Evolutionary conservation across 495 filamentous ascomycete genomes (phyloP), one percentile per base, ranked within the genome.

Genomic region (Penicillium pancosmium): DNA sequence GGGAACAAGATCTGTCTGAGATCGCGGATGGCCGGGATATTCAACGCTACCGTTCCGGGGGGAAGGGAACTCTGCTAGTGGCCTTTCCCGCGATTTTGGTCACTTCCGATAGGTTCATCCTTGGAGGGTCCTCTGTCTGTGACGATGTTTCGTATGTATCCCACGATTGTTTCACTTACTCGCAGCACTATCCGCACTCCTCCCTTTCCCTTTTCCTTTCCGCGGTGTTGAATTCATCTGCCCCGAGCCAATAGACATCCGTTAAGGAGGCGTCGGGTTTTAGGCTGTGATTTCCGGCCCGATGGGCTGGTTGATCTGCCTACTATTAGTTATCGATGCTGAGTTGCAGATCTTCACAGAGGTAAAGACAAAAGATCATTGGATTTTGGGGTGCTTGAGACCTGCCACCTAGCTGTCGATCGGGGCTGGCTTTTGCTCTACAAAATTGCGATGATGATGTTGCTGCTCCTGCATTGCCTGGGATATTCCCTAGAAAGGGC

Each of bases 101-200:
- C 41, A 4, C 5, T 11, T 48, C 46, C 46, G 46, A 48, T 48
- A 48, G 46, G 46, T 48, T 44, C 27, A 9, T 31, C 8, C 8
- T 31, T 31, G 8, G 27, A 23, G 23, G 23, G 6, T 31, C 46
- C 19, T 7, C 21, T 23, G 18, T 25, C 46, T 48, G 23, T 19
- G 50, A 52, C 19, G 50, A 52, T 52, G 33, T 52, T 52, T 52
- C 50, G 50, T 38, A 52, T 35, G 50, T 38, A 52, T 35, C 18
- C 35, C 27, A 18, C 25, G 25, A 27, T 18, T 48, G 46, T 48
- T 48, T 48, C 46, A 48, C 16, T 46, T 31, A 31, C 8, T 31
- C 27, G 27, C 18, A 40, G 15, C 12, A 15, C 16, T 21, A 44
- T 13, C 0, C n/a, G 5, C 46, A 2, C 11, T 5, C 2, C 46